Base-by-base conservation (phyloP, 2,329 filamentous ascomycete species). In the Diaporthe citrichinensis region DNA sequence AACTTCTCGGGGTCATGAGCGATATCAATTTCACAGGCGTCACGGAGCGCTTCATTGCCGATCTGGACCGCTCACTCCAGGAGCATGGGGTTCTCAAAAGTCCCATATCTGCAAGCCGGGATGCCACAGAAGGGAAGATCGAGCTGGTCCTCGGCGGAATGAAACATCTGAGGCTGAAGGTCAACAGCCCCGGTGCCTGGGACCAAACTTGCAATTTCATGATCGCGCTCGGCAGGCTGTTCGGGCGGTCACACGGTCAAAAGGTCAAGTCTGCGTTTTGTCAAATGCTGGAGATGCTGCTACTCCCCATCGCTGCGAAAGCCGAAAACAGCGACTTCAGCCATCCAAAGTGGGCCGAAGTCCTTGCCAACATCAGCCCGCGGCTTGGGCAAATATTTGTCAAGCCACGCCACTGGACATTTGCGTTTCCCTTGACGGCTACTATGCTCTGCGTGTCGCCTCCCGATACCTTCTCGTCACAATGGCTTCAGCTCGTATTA, bases 1-100 rank as follows among this genome's bases (percentile, higher is more conserved):
- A 98, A 80, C 87, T 99, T 4, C 90, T 99, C 1, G 97, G 97
- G n/a, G 94, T 96, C 53, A 98, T 99, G 94, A 98, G 97, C 84
- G 94, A 94, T 59, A 93, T 97, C 78, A 96, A 97, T 81, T 98
- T 99, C 83, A 87, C 91, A 23, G 94, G 93, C 74, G 96, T 99
- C 61, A 92, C 95, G 4, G 91, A 92, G 73, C 92, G 95, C 65
- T 99, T 98, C 81, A 88, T 98, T 61, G 87, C 89, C 41, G 96
- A 98, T 81, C 88, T 99, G 7, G 94, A 95, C 74, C 88, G 89
- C 44, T 94, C 93, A 14, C 92, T 98, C 71, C 92, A 92, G 80
- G 95, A 97, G 25, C 88, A 96, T 58, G 88, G 90, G 4, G 68
- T 61, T n/a, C 88, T 91, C 25, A 97, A 96, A 81, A 93, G 90